Percentiles rank a stretch among this genome's conserved stretches.
These are phyloP conservation scores for Suhomyces taliae DNA, from an alignment of 1,139 yeast genomes.

Conservation along the genomic window DNA sequence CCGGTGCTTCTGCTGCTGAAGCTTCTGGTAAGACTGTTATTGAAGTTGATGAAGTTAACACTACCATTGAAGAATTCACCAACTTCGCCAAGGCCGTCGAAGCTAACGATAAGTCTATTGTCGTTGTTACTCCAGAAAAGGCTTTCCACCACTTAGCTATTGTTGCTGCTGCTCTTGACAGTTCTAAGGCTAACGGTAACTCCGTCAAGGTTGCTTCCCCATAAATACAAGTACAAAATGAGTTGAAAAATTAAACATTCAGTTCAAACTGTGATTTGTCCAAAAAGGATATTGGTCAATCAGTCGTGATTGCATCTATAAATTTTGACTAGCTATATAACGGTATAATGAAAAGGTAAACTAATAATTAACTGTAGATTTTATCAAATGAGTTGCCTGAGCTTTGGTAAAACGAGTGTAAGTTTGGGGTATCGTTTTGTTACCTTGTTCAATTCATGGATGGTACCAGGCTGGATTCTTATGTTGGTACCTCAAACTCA, in stretches of 20 bases:
- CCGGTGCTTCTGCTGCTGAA: conserved; percentile 39
- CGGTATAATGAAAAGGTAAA: not conserved
- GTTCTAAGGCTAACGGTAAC: conserved; percentile 61
- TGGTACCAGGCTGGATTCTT: no score
- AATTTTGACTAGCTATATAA: not conserved
- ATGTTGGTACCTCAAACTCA: no score
- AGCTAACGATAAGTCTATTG: conserved; percentile 58
- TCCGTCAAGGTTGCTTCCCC: conserved; percentile 49
- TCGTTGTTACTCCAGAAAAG: conserved; percentile 63
- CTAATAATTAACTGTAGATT: no score
- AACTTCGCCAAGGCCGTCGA: conserved; percentile 72
- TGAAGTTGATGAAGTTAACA: conserved; percentile 57
- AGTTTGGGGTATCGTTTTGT: no score
- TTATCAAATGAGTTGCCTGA: no score
- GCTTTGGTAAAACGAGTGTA: no score
- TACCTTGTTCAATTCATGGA: no score
- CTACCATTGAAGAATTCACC: conserved; percentile 60
- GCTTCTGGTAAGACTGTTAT: conserved; percentile 48
- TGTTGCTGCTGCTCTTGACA: conserved; percentile 78
- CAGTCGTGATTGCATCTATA: no score
- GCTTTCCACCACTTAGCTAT: conserved; percentile 93
- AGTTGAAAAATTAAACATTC: no score
- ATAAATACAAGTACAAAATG: not conserved
- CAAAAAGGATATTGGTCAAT: no score
- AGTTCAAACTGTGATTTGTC: no score